Evolutionary conservation across 2,329 filamentous ascomycete species (phyloP).

Genomic region (Colletotrichum paranaense): DNA sequence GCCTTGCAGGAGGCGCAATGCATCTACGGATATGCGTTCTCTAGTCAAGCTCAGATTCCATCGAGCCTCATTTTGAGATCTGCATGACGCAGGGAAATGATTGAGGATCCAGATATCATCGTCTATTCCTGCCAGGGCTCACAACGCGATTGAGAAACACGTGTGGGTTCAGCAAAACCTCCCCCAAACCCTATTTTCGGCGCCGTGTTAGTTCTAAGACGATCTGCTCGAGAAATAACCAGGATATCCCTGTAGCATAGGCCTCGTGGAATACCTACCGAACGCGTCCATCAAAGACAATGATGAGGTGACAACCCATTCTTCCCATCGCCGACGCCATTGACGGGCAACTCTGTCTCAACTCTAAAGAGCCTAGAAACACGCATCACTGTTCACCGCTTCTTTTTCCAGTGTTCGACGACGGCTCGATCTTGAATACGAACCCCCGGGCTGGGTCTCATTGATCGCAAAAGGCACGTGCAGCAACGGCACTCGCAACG

Average conservation of each 20-base stretch:
- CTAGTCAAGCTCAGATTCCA: not conserved
- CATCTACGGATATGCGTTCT: not conserved
- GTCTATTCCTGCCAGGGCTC: not conserved
- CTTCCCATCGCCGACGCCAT: not conserved
- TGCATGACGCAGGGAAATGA: not conserved
- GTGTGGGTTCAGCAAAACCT: slow-evolving; percentile 8
- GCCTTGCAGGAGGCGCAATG: not conserved
- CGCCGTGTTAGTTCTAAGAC: not conserved
- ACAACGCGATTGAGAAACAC: not conserved
- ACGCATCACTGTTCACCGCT: not conserved
- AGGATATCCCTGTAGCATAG: not conserved
- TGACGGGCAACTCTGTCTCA: not conserved
- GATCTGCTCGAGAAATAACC: not conserved
- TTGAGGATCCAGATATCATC: not conserved
- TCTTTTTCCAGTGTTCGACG: not conserved
- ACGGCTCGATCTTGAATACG: not conserved
- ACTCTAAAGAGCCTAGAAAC: not conserved
- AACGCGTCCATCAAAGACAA: not conserved
- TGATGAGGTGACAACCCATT: not conserved
- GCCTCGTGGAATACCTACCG: not conserved
- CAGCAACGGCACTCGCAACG: not conserved
- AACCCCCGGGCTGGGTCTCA: not conserved
- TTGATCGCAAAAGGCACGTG: not conserved
- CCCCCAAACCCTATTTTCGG: not conserved
- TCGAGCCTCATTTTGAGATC: not conserved